Conservation (phyloP, 768 basidiomycete species). For the Daedaleopsis sinensis region DNA sequence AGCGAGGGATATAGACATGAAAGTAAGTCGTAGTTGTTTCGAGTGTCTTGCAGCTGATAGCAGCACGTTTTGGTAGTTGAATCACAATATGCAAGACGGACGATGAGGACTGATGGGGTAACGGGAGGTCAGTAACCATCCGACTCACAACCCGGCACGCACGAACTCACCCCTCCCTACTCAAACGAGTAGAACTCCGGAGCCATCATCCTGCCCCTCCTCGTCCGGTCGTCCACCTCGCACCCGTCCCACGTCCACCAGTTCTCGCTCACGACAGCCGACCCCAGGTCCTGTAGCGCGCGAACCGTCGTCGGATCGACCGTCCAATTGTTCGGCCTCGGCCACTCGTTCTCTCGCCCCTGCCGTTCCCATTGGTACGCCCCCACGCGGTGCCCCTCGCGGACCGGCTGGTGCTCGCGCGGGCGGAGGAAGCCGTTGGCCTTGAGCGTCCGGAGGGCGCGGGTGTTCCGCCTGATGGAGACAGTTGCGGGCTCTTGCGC, state of each 20-base stretch:
- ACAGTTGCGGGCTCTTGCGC: background rate
- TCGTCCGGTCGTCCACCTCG: background rate
- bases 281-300: background rate
- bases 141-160: background rate
- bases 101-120: background rate
- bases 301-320: background rate
- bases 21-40: background rate
- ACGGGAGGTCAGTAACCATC: background rate
- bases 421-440: background rate
- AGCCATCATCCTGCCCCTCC: background rate
- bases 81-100: too few relatives aligned
- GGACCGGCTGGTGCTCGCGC: too few relatives aligned
- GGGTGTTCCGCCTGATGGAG: background rate
- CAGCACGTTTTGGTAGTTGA: background rate
- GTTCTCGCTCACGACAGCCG: background rate
- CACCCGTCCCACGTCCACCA: background rate
- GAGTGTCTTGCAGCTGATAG: background rate
- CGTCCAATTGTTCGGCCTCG: too few relatives aligned
- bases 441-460: background rate
- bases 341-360: too few relatives aligned
- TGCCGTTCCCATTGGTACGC: background rate
- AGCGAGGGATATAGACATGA: background rate
- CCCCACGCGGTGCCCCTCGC: background rate
- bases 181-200: background rate
- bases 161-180: background rate